These are phyloP conservation scores for Bonia amplexicaulis DNA, from an alignment of 176 grass and related monocot genomes.

Conservation along the genomic window DNA sequence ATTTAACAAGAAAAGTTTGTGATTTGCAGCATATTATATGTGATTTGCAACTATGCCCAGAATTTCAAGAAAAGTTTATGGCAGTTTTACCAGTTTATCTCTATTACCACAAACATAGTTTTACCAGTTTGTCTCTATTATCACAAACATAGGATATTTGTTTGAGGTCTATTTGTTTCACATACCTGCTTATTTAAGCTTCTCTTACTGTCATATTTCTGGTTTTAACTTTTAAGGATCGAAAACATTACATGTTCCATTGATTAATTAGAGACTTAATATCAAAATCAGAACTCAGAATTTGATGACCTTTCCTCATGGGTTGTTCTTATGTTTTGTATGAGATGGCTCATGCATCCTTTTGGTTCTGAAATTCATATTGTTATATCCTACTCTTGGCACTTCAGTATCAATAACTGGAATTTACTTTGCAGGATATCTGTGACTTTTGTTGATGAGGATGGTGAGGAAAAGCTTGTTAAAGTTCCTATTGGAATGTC, in stretches of 20 bases:
- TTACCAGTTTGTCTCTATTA: neutral
- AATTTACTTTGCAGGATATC: slow-evolving; percentile 62
- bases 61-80: neutral
- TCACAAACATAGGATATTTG: neutral
- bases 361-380: neutral
- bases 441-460: slow-evolving; percentile 79
- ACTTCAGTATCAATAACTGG: neutral
- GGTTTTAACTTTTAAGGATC: neutral
- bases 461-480: slow-evolving; percentile 72
- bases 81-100: neutral
- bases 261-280: neutral
- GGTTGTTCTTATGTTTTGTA: neutral
- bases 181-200: neutral
- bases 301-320: neutral
- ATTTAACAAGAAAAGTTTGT: neutral
- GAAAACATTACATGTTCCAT: neutral
- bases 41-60: neutral
- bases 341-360: neutral
- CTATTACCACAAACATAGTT: too few species aligned
- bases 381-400: neutral
- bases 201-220: neutral
- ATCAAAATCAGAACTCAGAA: neutral
- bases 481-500: slow-evolving; percentile 95
- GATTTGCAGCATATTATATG: neutral
- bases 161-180: neutral